Conservation (phyloP, 192 early-diverging fungal species). For the Coemansia sp. region DNA sequence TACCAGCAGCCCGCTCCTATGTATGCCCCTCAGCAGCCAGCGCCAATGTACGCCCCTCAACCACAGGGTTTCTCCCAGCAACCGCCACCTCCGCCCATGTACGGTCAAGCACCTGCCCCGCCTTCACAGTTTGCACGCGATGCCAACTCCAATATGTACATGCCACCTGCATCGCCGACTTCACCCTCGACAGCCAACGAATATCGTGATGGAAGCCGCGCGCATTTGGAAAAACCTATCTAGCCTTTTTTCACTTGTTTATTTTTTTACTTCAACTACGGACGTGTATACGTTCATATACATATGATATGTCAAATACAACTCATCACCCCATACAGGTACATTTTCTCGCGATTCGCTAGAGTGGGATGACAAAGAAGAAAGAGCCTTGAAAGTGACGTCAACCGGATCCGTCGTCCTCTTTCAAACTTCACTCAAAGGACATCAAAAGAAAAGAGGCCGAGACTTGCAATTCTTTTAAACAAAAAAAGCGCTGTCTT, state of each 20-base stretch:
- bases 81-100: constrained; percentile 24
- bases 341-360: neutral
- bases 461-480: too few species aligned
- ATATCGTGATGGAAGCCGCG: constrained; percentile 5
- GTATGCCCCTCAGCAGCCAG: constrained; percentile 12
- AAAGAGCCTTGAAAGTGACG: too few species aligned
- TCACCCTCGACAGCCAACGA: neutral
- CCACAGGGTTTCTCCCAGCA: constrained; percentile 8
- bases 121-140: neutral
- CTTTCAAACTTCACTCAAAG: too few species aligned
- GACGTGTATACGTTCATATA: neutral
- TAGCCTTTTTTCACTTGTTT: neutral
- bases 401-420: too few species aligned
- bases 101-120: constrained; percentile 13
- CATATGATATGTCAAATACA: neutral
- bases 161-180: constrained; percentile 6
- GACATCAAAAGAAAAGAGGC: too few species aligned
- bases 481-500: too few species aligned
- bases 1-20: constrained; percentile 25
- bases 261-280: neutral
- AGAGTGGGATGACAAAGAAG: too few species aligned
- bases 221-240: constrained; percentile 10
- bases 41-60: too few species aligned
- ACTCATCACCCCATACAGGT: neutral
- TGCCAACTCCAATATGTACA: constrained; percentile 2